These are phyloP conservation scores for Euphorbia celastroides DNA, from an alignment of 441 rosid genomes.

Conservation along the genomic window DNA sequence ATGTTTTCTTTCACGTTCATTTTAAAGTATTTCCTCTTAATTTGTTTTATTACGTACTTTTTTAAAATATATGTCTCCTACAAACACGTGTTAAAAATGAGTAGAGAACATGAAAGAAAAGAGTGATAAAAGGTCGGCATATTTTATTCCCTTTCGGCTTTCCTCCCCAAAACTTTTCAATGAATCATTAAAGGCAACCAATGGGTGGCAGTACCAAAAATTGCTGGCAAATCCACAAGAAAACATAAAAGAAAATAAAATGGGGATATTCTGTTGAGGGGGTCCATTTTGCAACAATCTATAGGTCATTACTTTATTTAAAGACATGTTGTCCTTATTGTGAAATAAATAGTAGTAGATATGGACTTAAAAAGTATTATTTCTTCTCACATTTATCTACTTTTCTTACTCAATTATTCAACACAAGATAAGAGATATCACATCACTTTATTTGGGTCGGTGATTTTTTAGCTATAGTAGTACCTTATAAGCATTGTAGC, in stretches of 20 bases:
- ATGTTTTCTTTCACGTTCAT: too few species aligned
- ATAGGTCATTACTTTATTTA: not conserved
- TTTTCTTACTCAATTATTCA: constrained; percentile 19
- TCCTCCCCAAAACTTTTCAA: constrained; percentile 11
- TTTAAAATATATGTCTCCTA: too few species aligned
- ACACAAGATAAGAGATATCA: constrained; percentile 4
- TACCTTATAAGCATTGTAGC: constrained; percentile 25
- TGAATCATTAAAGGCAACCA: constrained; percentile 18
- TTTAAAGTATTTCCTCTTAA: too few species aligned
- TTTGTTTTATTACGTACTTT: too few species aligned
- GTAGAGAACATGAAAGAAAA: too few species aligned
- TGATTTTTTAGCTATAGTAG: constrained; percentile 11
- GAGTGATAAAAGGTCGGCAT: too few species aligned
- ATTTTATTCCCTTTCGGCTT: too few species aligned
- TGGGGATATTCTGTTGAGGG: not conserved
- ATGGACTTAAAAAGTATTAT: not conserved
- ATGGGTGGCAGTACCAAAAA: not conserved
- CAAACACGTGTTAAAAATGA: too few species aligned
- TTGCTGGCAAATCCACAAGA: constrained; percentile 34
- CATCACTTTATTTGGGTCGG: constrained; percentile 11
- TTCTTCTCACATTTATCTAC: not conserved
- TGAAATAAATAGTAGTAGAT: constrained; percentile 15
- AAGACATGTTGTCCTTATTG: constrained; percentile 11
- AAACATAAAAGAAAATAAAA: constrained; percentile 24
- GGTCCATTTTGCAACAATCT: constrained; percentile 10